Conservation (phyloP, 495 filamentous ascomycete genomes). For the Tuber aestivum region DNA sequence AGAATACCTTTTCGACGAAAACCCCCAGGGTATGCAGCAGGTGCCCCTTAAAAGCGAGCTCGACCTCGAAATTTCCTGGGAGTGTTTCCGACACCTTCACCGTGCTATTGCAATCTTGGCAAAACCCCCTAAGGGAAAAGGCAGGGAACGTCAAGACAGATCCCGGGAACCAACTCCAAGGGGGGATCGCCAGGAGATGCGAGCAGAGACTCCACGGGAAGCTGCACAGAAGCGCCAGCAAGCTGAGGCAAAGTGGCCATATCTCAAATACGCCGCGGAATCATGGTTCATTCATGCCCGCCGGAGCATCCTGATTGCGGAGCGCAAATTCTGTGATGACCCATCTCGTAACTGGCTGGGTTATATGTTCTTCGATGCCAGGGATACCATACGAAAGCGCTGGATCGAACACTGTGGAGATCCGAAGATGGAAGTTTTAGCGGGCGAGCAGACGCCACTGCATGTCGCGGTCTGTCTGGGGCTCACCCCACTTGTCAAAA, state of each 20-base stretch:
- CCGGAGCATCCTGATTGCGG: not conserved
- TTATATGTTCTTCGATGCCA: not conserved
- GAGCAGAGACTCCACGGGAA: not conserved
- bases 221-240: not conserved
- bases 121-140: not conserved
- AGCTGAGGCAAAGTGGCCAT: not conserved
- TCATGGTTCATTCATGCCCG: not conserved
- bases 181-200: not conserved
- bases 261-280: not conserved
- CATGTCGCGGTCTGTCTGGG: not conserved
- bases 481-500: not conserved
- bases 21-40: not conserved
- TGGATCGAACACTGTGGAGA: not conserved
- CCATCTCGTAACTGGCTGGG: not conserved
- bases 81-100: not conserved
- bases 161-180: not conserved
- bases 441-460: not conserved
- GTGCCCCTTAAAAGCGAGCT: not conserved
- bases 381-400: not conserved
- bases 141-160: fast-evolving
- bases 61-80: not conserved
- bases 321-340: not conserved
- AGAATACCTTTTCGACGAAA: not conserved
- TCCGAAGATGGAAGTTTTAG: not conserved
- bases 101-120: too few species aligned